Conservation (phyloP, 768 basidiomycete species). For the Pulveroboletus sp. region DNA sequence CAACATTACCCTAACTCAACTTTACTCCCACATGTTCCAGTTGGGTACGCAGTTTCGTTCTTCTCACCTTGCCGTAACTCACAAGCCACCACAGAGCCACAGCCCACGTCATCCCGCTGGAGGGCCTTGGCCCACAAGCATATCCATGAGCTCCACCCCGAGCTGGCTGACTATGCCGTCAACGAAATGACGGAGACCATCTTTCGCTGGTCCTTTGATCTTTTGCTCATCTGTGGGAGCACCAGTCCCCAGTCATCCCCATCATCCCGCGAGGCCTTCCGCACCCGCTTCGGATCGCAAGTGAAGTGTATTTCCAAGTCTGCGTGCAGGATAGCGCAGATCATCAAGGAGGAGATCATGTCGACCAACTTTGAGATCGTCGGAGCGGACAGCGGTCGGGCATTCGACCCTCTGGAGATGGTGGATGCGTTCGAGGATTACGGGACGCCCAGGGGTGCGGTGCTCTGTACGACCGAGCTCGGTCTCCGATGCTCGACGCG, state of each 20-base stretch:
- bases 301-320: slow-evolving; percentile 63
- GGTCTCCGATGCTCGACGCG: slow-evolving; percentile 64
- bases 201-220: slow-evolving; percentile 65
- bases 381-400: slow-evolving; percentile 50
- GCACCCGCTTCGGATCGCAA: slow-evolving; percentile 52
- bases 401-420: slow-evolving; percentile 52
- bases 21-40: slow-evolving; percentile 56
- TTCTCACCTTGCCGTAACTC: slow-evolving; percentile 9
- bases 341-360: slow-evolving; percentile 71
- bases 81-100: too few species aligned
- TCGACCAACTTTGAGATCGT: slow-evolving; percentile 72
- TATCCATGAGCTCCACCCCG: slow-evolving; percentile 65
- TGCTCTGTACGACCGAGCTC: slow-evolving; percentile 69
- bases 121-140: slow-evolving; percentile 67
- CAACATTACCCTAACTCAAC: slow-evolving; percentile 58
- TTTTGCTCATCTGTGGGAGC: slow-evolving; percentile 62
- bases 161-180: slow-evolving; percentile 59
- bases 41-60: slow-evolving; percentile 38
- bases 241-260: slow-evolving; percentile 37
- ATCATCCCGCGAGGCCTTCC: slow-evolving; percentile 39
- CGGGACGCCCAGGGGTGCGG: slow-evolving; percentile 44
- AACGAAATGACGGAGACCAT: slow-evolving; percentile 73
- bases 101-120: slow-evolving; percentile 77
- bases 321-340: slow-evolving; percentile 57
- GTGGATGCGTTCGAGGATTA: slow-evolving; percentile 62